Evolutionary conservation across 495 filamentous ascomycete genomes (phyloP).

Genomic region (Penicillium bialowiezense): DNA sequence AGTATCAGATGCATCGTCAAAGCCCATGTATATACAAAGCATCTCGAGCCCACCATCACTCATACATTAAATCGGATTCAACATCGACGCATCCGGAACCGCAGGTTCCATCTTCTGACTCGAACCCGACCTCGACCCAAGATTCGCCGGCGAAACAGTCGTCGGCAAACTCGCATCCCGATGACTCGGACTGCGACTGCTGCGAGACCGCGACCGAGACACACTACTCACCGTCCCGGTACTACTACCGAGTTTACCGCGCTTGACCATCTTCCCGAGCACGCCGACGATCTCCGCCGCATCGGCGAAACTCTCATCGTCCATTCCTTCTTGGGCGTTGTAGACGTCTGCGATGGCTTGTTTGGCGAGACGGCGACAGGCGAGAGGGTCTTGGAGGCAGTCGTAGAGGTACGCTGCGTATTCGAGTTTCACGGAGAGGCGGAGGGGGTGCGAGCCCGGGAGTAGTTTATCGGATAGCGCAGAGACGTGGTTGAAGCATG

Average conservation of each 20-base stretch:
- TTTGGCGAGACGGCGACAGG: slow-evolving; percentile 71
- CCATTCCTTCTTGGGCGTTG: slow-evolving; percentile 84
- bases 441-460: slow-evolving; percentile 84
- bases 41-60: not conserved
- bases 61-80: slow-evolving; percentile 40
- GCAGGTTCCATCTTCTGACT: slow-evolving; percentile 21
- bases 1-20: too few relatives aligned
- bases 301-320: slow-evolving; percentile 83
- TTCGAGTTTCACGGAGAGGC: slow-evolving; percentile 88
- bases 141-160: slow-evolving; percentile 24
- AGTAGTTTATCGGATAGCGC: slow-evolving; percentile 70
- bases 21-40: too few relatives aligned
- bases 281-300: slow-evolving; percentile 72
- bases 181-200: slow-evolving; percentile 29
- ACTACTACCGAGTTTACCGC: slow-evolving; percentile 47
- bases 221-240: slow-evolving; percentile 24
- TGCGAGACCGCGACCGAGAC: slow-evolving; percentile 32
- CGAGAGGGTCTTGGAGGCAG: slow-evolving; percentile 77
- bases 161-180: slow-evolving; percentile 24
- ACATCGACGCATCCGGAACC: slow-evolving; percentile 36
- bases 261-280: slow-evolving; percentile 74
- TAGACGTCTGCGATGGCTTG: slow-evolving; percentile 88
- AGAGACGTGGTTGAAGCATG: slow-evolving; percentile 76
- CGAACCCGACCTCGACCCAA: not conserved
- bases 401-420: slow-evolving; percentile 95